A percentile compares a stretch with the other conserved stretches of the same genome.
Evolutionary conservation across 805 yeast genomes (phyloP).

Genomic region (Candida yuanshanica): DNA sequence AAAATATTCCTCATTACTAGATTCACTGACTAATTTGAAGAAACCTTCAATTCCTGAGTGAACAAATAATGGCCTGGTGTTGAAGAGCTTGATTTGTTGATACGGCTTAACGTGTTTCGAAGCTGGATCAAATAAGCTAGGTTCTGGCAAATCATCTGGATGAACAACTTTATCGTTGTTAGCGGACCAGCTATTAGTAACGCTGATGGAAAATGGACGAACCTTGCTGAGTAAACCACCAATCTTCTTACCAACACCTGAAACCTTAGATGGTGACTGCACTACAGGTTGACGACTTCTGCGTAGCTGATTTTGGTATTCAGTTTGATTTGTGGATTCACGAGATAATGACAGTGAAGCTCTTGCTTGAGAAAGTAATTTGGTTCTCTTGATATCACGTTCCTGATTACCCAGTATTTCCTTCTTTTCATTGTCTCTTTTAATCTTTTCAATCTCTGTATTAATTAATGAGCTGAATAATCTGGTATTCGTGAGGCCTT

Average conservation of each 20-base stretch:
- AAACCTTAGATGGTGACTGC: conserved; percentile 17
- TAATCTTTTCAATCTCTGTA: conserved; percentile 45
- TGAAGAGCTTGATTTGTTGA: conserved; percentile 39
- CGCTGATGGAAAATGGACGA: conserved; percentile 56
- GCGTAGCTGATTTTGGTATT: conserved; percentile 12
- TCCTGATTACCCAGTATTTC: conserved; percentile 35
- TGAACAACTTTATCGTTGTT: conserved; percentile 40
- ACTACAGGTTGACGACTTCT: conserved; percentile 13
- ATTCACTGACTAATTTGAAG: conserved; percentile 37
- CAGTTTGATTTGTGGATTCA: conserved; percentile 12
- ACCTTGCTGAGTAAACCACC: conserved; percentile 55
- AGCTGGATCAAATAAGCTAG: conserved; percentile 34
- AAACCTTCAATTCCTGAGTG: conserved; percentile 34
- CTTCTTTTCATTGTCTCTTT: conserved; percentile 44
- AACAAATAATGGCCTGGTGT: conserved; percentile 30
- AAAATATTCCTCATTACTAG: conserved; percentile 46
- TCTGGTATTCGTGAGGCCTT: conserved; percentile 29
- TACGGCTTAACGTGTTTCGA: conserved; percentile 42
- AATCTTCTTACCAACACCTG: conserved; percentile 37
- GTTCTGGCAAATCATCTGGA: conserved; percentile 56
- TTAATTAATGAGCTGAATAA: conserved; percentile 42
- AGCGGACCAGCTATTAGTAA: conserved; percentile 30
- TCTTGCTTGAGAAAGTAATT: conserved; percentile 25
- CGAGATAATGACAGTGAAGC: conserved; percentile 12
- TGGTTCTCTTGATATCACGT: conserved; percentile 28